Percentiles rank a stretch among this genome's conserved stretches.
phyloP scores from a whole-genome alignment of 352 stramenopile species.

The Phytophthora pisi region DNA sequence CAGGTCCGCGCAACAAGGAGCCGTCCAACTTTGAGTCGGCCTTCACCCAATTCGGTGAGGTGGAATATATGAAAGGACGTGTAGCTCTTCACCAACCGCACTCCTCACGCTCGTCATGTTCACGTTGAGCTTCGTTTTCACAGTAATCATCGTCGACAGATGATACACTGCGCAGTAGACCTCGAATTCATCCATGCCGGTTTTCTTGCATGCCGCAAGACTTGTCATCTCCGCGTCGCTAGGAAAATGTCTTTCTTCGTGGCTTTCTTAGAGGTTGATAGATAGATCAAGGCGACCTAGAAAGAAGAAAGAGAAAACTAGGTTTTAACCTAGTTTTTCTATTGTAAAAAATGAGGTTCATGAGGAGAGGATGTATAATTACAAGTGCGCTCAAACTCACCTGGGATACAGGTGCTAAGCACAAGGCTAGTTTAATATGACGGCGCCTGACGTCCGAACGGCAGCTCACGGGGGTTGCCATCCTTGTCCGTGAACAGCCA shows the following conservation, averaged over 20 bases:
- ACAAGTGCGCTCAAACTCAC: no score
- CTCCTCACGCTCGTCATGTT: neutral
- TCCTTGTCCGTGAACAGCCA: conserved; percentile 63
- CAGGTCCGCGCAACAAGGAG: neutral
- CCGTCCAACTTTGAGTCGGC: neutral
- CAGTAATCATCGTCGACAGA: neutral
- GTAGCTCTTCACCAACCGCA: neutral
- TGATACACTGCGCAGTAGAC: neutral
- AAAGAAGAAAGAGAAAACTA: no score
- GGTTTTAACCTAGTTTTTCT: no score
- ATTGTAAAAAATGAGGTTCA: no score
- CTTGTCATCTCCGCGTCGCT: no score
- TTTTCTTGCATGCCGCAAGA: no score
- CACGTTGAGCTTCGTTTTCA: neutral
- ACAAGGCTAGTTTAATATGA: conserved; percentile 37
- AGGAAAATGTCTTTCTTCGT: no score
- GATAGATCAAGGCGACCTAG: no score
- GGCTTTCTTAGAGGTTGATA: no score
- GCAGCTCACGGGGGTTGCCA: conserved; percentile 37
- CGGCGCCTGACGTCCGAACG: conserved; percentile 36
- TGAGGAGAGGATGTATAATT: no score
- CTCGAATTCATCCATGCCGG: neutral
- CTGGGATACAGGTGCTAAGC: neutral
- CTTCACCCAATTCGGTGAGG: neutral
- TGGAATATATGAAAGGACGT: neutral